Evolutionary conservation across 768 basidiomycete species (phyloP), one percentile per base, ranked within the genome.

Genomic region (Cubamyces sp.): DNA sequence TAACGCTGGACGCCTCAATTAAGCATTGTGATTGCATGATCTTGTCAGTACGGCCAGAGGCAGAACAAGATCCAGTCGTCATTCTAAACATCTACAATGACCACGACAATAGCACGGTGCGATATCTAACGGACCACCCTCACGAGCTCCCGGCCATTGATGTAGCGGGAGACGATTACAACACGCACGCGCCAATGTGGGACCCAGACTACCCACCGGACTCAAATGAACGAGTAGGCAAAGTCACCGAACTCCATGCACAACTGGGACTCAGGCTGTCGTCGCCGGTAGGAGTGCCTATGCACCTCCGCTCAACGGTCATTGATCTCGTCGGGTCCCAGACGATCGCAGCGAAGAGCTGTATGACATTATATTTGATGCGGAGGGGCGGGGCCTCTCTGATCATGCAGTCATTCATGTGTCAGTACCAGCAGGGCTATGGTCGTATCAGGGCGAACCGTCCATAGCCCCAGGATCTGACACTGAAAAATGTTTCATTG

Each of bases 51-150:
- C 42, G 54, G 11, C 54, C 34, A 3, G 26, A 42, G 8, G 41
- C 42, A 1, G 5, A 9, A 2, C 41, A 43, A 4, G 54, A 54
- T n/a, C 54, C 54, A 7, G 30, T 34, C 26, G 8, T 3, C 25
- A 54, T 54, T 26, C 42, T 54, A 6, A 54, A 54, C 42, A n/a
- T 54, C 25, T 54, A 54, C 42, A 54, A 54, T 19, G 54, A 54
- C 26, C 1, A 41, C 1, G 25, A 30, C 16, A 45, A 45, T 26
- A 43, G 25, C 42, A 42, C 54, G 3, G 26, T 54, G 23, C 19
- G 14, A 5, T 54, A 54, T 18, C 54, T 54, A 25, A 25, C 41
- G 6, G 54, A 54, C 41, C 28, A 43, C 42, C 25, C 42, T 4
- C 9, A 26, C 19, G 3, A 14, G 7, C 52, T 54, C 15, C 52